These are phyloP conservation scores for Russula lepida DNA, from an alignment of 768 basidiomycete species.

Conservation along the genomic window DNA sequence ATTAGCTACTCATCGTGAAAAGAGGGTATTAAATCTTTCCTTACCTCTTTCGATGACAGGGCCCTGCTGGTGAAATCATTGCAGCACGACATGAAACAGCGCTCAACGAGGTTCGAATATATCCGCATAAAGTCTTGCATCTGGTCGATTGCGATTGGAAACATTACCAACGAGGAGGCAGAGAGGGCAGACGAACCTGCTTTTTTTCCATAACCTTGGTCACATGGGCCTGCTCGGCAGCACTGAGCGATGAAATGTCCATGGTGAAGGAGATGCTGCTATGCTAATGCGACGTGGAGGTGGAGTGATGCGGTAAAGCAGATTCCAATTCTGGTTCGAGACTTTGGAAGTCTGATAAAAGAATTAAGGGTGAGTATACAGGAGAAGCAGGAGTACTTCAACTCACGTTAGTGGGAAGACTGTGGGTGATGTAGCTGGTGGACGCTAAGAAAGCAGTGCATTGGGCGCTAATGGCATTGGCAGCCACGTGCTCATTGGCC, in stretches of 20 bases:
- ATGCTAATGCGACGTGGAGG: background rate
- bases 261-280: constrained; percentile 34
- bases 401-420: background rate
- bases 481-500: too few relatives aligned
- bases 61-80: constrained; percentile 97
- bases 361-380: background rate
- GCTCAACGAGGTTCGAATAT: constrained; percentile 90
- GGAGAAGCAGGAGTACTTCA: background rate
- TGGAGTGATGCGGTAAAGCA: background rate
- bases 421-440: background rate
- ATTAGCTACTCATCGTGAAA: constrained; percentile 6
- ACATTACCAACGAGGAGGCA: background rate
- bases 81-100: constrained; percentile 91
- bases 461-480: too few relatives aligned
- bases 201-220: constrained; percentile 91
- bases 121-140: constrained; percentile 98
- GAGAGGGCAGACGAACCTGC: constrained; percentile 50
- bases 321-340: background rate
- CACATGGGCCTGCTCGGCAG: constrained; percentile 95
- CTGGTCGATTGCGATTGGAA: constrained; percentile 34
- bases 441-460: background rate
- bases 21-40: background rate
- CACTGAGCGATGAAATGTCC: constrained; percentile 88
- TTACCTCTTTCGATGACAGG: constrained; percentile 85
- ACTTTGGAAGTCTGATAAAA: background rate